Base-by-base conservation (phyloP, 148 eudicot species). In the Persicaria tinctoria region DNA sequence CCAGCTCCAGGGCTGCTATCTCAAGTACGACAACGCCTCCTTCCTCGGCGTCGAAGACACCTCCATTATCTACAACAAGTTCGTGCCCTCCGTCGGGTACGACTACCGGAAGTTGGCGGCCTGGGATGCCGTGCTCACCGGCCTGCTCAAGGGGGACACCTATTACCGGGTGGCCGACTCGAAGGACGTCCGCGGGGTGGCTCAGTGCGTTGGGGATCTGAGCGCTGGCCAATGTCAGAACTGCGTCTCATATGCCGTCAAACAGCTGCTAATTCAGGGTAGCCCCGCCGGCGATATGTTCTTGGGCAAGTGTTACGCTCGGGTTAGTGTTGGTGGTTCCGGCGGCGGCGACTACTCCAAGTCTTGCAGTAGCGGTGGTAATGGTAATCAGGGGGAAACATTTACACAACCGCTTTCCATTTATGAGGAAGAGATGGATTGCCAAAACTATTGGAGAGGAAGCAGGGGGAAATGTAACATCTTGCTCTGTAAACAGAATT, bases 201-300 rank as follows among this genome's bases (percentile, higher is more conserved):
- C 86, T 0, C 91, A 88, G 76, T 88, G 91, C 20, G 82, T 86
- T 38, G 89, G 87, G 66, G 91, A 88, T 32, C 54, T 86, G 82
- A 86, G 86, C 72, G 77, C 51, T 45, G 79, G 78, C 17, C 70
- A 84, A 82, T 88, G 91, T n/a, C 77, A 78, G 23, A 89, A 88
- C 73, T 88, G 91, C 76, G 54, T 88, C 8, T 20, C 23, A 20
- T 4, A 49, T 46, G 87, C 83, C 3, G 82, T 81, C 68, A 60
- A 73, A 54, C 75, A 76, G 78, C 23, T 84, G 77, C 84, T 76
- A 73, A 80, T 75, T 47, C 85, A 76, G 3, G 84, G 91, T 76
- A 87, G 82, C 13, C 51, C 73, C 4, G 80, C 83, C 54, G 91
- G 85, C 3, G 89, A 88, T 53, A 55, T 82, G 83, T 88, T 76